Evolutionary conservation across 306 rosid species (phyloP).

Genomic region (Hippophae rhamnoides): DNA sequence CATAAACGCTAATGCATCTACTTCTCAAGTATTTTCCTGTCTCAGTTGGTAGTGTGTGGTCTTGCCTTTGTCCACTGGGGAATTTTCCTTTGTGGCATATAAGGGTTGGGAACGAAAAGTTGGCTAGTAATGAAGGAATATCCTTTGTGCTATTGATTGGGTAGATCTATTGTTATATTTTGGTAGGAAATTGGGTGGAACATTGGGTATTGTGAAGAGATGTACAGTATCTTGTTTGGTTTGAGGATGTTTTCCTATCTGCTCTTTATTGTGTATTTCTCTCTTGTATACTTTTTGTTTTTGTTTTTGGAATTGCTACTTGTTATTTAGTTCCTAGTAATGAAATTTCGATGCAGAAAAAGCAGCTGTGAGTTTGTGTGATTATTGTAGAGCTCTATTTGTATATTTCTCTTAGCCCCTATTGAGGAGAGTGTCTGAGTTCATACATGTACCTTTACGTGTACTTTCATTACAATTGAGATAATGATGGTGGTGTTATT

Average conservation of each 20-base stretch:
- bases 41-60: conserved; percentile 63
- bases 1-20: conserved; percentile 40
- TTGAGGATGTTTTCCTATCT: not conserved
- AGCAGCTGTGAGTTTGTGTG: not conserved
- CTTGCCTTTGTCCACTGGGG: conserved; percentile 37
- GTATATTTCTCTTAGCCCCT: not conserved
- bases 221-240: conserved; percentile 16
- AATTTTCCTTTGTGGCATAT: conserved; percentile 35
- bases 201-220: conserved; percentile 20
- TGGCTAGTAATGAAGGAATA: conserved; percentile 51
- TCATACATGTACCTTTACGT: not conserved
- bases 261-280: no score
- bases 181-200: conserved; percentile 21
- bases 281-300: no score
- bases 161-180: conserved; percentile 33
- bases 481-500: not conserved
- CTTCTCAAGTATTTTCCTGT: conserved; percentile 44
- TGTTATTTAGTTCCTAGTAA: not conserved
- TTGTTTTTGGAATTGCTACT: no score
- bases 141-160: conserved; percentile 37
- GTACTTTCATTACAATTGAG: not conserved
- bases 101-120: conserved; percentile 53
- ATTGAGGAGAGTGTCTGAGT: not conserved
- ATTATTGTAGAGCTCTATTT: not conserved
- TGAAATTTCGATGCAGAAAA: not conserved